Base-by-base conservation (phyloP, 306 rosid species). In the Coriaria nepalensis region DNA sequence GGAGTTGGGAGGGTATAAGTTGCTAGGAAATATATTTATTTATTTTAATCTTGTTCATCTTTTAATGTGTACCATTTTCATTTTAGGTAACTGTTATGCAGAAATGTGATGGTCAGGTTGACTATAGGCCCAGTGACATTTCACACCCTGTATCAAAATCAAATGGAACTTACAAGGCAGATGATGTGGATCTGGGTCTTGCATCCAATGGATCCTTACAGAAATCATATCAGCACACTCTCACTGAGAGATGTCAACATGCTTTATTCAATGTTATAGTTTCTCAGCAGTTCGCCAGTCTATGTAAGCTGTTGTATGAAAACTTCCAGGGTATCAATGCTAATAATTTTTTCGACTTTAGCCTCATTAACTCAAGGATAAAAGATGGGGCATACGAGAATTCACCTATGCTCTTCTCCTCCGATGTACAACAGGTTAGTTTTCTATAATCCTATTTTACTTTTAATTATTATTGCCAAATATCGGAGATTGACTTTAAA, bases 361-460 rank as follows among this genome's bases (percentile, higher is more conserved):
- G 78, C 54, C 65, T 67, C 63, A 70, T 85, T 42, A 71, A 69
- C 76, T 71, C 75, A 41, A 77, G 83, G 76, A 79, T 92, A 79
- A 63, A 77, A 70, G 78, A 61, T 40, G 84, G 80, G 45, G 72
- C 58, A 55, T 92, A 92, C 61, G 93, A 85, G 67, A 64, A 61
- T 40, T 65, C 87, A 6, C 92, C 96, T 3, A 20, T 49, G 58
- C 96, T 82, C 66, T 82, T 92, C 85, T 72, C 74, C 64, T 60
- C 75, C 45, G 98, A 92, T 67, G 51, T 85, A 68, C 83, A 82
- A 66, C 83, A 77, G 98, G 98, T 75, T 74, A 65, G 65, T 59
- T 57, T 57, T 52, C 44, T 20, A 8, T 35, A 32, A 14, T 44
- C 43, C 11, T 33, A 40, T 45, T 47, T 45, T 35, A 40, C 43